A percentile compares a stretch with the other conserved stretches of the same genome.
These are phyloP conservation scores for Calycina herbarum DNA, from an alignment of 2,329 filamentous ascomycete genomes.

Conservation along the genomic window DNA sequence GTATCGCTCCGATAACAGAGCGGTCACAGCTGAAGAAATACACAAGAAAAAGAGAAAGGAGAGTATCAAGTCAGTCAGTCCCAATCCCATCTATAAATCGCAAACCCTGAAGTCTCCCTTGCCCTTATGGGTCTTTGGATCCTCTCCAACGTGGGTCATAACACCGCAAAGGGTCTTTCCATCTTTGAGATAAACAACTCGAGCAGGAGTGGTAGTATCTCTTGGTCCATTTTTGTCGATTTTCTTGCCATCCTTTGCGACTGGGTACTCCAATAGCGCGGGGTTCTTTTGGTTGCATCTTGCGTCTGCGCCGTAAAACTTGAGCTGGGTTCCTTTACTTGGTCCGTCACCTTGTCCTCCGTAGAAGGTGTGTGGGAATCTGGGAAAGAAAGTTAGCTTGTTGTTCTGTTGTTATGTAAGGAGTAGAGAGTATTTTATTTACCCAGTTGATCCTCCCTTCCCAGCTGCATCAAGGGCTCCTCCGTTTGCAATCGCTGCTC, in stretches of 20 bases:
- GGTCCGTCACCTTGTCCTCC: not conserved
- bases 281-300: not conserved
- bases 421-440: not conserved
- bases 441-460: not conserved
- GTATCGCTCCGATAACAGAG: too few relatives aligned
- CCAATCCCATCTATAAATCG: not conserved
- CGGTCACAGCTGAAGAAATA: too few relatives aligned
- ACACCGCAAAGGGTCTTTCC: not conserved
- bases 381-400: not conserved
- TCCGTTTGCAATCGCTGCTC: not conserved
- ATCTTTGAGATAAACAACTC: not conserved
- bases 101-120: not conserved
- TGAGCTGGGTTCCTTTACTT: not conserved
- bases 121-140: not conserved
- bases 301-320: not conserved
- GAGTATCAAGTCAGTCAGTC: too few relatives aligned
- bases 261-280: not conserved
- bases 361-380: not conserved
- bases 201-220: not conserved
- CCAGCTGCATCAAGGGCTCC: not conserved
- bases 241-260: not conserved
- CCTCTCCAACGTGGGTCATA: not conserved
- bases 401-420: not conserved
- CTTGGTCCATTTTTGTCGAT: not conserved
- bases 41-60: too few relatives aligned